A percentile compares a stretch with the other conserved stretches of the same genome.
Conservation (phyloP, 805 yeast genomes). For the Hanseniaspora nectarophila region DNA sequence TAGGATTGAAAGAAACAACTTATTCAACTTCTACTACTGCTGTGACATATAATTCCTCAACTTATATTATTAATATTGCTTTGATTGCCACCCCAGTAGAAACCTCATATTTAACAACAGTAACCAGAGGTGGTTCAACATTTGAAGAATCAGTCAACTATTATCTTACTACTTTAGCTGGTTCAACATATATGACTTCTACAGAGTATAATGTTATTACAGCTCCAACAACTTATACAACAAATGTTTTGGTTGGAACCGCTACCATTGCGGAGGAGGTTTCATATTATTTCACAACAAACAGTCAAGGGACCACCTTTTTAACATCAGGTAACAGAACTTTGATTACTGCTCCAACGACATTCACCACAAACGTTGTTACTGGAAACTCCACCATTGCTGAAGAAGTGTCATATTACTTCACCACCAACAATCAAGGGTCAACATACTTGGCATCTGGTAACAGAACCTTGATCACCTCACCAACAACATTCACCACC, state of each 20-base stretch:
- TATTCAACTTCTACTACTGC: not conserved
- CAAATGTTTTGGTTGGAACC: not conserved
- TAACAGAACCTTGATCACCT: not conserved
- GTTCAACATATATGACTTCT: not conserved
- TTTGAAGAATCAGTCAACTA: too few species aligned
- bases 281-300: not conserved
- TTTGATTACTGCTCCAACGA: not conserved
- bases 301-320: not conserved
- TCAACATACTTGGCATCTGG: slow-evolving; percentile 24
- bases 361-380: not conserved
- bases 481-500: not conserved
- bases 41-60: not conserved
- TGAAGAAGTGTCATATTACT: not conserved
- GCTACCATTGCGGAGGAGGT: not conserved
- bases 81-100: not conserved
- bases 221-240: slow-evolving; percentile 1
- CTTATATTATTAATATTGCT: too few species aligned
- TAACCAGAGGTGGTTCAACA: too few species aligned
- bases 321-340: slow-evolving; percentile 23
- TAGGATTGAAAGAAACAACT: not conserved
- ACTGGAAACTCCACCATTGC: not conserved
- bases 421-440: not conserved
- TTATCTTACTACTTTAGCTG: not conserved
- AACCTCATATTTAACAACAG: too few species aligned
- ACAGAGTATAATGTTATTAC: slow-evolving; percentile 23